A percentile compares a stretch with the other conserved stretches of the same genome.
Conservation (phyloP, 768 basidiomycete species). For the Russula sp. region DNA sequence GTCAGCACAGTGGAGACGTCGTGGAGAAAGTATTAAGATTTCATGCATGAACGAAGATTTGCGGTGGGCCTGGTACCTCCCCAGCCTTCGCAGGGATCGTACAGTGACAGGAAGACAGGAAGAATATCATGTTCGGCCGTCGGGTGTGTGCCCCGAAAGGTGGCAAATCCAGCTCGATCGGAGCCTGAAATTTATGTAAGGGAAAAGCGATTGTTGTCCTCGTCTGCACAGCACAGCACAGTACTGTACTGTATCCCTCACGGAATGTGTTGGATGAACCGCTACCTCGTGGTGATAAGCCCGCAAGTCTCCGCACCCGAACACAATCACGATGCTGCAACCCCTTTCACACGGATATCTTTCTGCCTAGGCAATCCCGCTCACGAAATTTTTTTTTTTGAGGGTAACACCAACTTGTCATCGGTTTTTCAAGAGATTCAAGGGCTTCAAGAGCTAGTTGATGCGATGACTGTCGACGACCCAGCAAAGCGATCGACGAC, state of each 20-base stretch:
- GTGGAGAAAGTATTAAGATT: not conserved
- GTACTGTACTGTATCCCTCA: constrained; percentile 1
- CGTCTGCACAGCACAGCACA: too few species aligned
- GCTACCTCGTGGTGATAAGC: constrained; percentile 24
- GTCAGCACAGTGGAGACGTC: too few species aligned
- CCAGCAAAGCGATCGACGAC: constrained; percentile 30
- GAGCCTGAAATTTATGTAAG: too few species aligned
- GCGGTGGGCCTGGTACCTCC: not conserved
- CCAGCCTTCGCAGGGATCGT: not conserved
- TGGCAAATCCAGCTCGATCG: too few species aligned
- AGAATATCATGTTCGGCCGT: constrained; percentile 17
- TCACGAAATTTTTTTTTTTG: constrained; percentile 19
- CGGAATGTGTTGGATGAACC: constrained; percentile 15
- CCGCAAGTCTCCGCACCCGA: constrained; percentile 22
- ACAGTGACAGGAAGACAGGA: too few species aligned
- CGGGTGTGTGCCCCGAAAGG: too few species aligned
- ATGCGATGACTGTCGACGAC: constrained; percentile 31
- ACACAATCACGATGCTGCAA: constrained; percentile 15
- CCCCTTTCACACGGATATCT: constrained; percentile 24
- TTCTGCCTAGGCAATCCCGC: constrained; percentile 26
- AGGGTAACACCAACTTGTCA: not conserved
- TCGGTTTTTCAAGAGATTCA: not conserved
- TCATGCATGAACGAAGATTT: not conserved
- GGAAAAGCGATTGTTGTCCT: too few species aligned
- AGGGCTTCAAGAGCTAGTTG: constrained; percentile 19